Base-by-base conservation (phyloP, 2,329 filamentous ascomycete genomes). In the Claviceps spartinae region DNA sequence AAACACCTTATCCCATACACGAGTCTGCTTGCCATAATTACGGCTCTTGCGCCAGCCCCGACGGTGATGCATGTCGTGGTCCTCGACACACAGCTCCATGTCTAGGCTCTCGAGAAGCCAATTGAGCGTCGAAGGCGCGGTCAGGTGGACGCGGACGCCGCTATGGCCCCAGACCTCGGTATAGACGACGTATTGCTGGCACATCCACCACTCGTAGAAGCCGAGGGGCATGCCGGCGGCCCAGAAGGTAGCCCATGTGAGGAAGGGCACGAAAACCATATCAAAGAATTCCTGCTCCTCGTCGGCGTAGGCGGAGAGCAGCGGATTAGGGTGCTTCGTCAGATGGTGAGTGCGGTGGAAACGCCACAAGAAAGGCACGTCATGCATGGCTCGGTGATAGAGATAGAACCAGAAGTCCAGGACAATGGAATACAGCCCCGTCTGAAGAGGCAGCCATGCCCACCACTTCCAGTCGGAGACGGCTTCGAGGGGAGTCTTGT, bases 201-300 rank as follows among this genome's bases (percentile, higher is more conserved):
- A 72, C 30, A 72, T 57, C 69, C 69, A 72, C 65, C 68, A 72
- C 46, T 72, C 69, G 50, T 72, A 72, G 56, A 73, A 73, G 8
- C 67, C 69, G 65, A 72, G 68, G 0, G 69, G 69, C 8, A 72
- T 45, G 4, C 69, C 68, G 50, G 59, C 13, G 14, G 48, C 11
- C 42, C 61, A 63, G 22, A 71, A 54, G 4, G 58, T 65, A 37
- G 60, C 59, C 53, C 64, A 72, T 2, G 69, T 65, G 44, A 70
- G 57, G 6, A 71, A 55, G 0, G 69, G 69, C 9, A 72, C 63
- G 18, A 63, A 66, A 9, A 62, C 64, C 40, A 71, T 69, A 47
- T 72, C 69, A 51, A 69, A 64, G 13, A 71, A 58, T 47, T 71
- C 69, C 53, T 72, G 69, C 53, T 69, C 69, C 11, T 58, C 51